Conservation (phyloP, 257 asterid species). For the Solanum bulbocastanum region DNA sequence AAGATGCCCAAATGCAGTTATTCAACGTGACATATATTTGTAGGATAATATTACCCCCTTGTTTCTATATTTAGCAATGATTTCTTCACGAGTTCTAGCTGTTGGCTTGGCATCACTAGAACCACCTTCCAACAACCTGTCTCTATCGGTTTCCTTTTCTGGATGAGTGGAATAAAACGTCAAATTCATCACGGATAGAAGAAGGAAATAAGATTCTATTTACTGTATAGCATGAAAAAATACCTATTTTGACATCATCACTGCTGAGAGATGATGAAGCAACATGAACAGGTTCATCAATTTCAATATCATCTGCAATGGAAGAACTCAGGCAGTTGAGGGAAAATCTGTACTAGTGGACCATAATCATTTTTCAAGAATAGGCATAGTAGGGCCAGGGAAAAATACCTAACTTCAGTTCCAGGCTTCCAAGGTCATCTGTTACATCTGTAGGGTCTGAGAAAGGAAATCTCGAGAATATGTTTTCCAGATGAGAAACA, state of each 20-base stretch:
- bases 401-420: constrained; percentile 56
- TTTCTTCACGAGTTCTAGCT: constrained; percentile 74
- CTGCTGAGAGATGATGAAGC: constrained; percentile 30
- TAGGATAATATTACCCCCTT: constrained; percentile 45
- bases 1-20: constrained; percentile 3
- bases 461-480: constrained; percentile 84
- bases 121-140: constrained; percentile 67
- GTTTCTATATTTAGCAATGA: constrained; percentile 80
- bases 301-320: constrained; percentile 59
- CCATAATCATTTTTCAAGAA: not conserved
- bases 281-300: constrained; percentile 53
- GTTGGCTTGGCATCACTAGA: constrained; percentile 53
- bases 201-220: not conserved
- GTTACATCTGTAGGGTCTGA: constrained; percentile 33
- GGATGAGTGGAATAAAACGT: constrained; percentile 5
- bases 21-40: constrained; percentile 1
- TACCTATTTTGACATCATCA: constrained; percentile 37
- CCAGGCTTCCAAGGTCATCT: constrained; percentile 32
- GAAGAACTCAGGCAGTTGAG: not conserved
- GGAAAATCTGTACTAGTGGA: not conserved
- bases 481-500: constrained; percentile 54
- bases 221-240: not conserved
- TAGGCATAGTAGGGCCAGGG: constrained; percentile 3
- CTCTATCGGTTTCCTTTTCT: constrained; percentile 54
- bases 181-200: not conserved